Evolutionary conservation across 768 basidiomycete genomes (phyloP).

Genomic region (Trametopsis cervina): DNA sequence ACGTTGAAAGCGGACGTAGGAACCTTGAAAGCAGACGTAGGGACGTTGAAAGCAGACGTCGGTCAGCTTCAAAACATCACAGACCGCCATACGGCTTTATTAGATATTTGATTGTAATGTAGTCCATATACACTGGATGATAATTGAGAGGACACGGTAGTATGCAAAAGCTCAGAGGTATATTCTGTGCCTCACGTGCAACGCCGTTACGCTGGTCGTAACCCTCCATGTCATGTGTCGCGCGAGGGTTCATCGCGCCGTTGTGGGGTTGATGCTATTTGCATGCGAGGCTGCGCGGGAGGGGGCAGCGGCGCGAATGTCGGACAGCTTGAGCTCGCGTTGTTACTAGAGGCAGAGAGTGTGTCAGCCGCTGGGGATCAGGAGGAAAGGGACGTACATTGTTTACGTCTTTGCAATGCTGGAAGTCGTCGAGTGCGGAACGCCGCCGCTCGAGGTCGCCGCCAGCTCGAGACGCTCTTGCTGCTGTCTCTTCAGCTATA

Average conservation of each 20-base stretch:
- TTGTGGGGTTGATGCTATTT: slow-evolving; percentile 8
- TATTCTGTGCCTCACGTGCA: no score
- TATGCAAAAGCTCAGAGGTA: no score
- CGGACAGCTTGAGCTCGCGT: slow-evolving; percentile 18
- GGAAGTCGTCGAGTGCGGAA: slow-evolving; percentile 18
- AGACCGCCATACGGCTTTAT: no score
- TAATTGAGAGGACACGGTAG: no score
- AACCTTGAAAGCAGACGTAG: no score
- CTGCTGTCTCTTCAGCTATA: slow-evolving; percentile 22
- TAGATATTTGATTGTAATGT: no score
- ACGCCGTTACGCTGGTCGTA: no score
- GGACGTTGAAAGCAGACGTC: no score
- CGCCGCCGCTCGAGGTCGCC: slow-evolving; percentile 20
- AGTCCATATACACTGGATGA: no score
- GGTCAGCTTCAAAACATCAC: no score
- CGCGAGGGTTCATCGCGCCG: slow-evolving; percentile 4
- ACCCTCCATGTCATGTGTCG: no score
- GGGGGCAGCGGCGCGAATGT: slow-evolving; percentile 20
- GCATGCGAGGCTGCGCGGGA: slow-evolving; percentile 10
- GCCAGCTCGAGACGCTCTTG: slow-evolving; percentile 18
- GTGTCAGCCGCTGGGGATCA: slow-evolving; percentile 1
- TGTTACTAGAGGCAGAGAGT: slow-evolving; percentile 12
- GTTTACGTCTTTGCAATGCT: slow-evolving; percentile 22
- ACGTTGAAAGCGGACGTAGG: no score
- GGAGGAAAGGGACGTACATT: slow-evolving; percentile 18